Evolutionary conservation across 2,329 filamentous ascomycete species (phyloP), one percentile per base, ranked within the genome.

Genomic region (Phialophora expanda): DNA sequence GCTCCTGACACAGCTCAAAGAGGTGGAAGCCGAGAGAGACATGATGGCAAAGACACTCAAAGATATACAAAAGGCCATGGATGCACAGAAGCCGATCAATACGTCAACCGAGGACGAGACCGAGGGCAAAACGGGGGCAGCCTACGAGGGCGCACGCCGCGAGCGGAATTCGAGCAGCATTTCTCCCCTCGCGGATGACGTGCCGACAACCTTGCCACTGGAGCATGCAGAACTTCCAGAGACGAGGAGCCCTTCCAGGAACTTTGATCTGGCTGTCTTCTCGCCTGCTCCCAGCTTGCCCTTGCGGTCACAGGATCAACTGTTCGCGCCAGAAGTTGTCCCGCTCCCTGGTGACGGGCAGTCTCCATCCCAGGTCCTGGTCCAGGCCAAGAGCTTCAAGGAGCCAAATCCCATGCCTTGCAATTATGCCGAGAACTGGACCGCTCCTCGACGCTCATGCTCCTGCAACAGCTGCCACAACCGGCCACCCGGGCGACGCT

Each of bases 21-120:
- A 73, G n/a, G 55, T 67, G 28, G 65, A 70, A 48, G 61, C 63
- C n/a, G 71, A 73, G 30, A 62, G 71, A 60, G 70, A 71, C 28
- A 34, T 60, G 7, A 67, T 73, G 63, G 61, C 69, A 3, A 70
- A 71, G 53, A 67, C 70, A 41, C 51, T 73, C 20, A 70, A 69
- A 58, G 69, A 69, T 44, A 71, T 73, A 28, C 68, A 73, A 61
- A 71, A 69, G 62, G 67, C 69, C 7, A 66, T 71, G 65, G 59
- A 66, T 24, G 51, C 59, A 32, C 60, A 64, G 53, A 65, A 64
- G 44, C 56, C 66, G 11, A 11, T 51, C 20, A 61, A 58, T 7
- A 4, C 24, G 44, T n/a, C 38, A n/a, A 32, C 32, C 11, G 57
- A 55, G 28, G 66, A 66, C 3, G 66, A 62, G 51, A 20, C 32